Conservation (phyloP, 495 filamentous ascomycete species). For the Trypethelium eluteriae region DNA sequence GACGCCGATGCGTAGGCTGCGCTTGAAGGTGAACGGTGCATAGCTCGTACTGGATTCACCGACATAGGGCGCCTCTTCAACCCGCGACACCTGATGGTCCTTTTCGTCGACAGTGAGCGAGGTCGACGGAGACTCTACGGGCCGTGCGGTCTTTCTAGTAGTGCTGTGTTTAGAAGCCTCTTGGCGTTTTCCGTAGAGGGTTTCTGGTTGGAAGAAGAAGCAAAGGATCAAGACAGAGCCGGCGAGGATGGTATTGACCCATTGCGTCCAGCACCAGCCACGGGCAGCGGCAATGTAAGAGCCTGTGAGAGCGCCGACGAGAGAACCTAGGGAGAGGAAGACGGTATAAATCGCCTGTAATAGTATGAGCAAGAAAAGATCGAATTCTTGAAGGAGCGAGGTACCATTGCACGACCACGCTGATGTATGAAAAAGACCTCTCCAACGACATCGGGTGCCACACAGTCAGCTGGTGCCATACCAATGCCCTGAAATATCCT, state of each 20-base stretch:
- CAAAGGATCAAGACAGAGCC: slow-evolving; percentile 28
- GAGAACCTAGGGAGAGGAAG: slow-evolving; percentile 24
- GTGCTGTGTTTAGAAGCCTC: slow-evolving; percentile 1
- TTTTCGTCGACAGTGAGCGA: slow-evolving; percentile 6
- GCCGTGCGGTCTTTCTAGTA: slow-evolving; percentile 3
- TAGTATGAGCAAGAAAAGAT: slow-evolving; percentile 10
- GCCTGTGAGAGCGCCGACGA: slow-evolving; percentile 24
- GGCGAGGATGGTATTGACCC: slow-evolving; percentile 24
- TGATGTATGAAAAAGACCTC: slow-evolving; percentile 32
- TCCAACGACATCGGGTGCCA: slow-evolving; percentile 29
- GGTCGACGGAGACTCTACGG: background rate
- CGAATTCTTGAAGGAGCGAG: background rate
- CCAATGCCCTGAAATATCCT: slow-evolving; percentile 26
- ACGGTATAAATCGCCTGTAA: slow-evolving; percentile 28
- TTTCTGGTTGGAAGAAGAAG: slow-evolving; percentile 28
- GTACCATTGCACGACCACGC: slow-evolving; percentile 28
- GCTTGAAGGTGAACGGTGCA: slow-evolving; percentile 18
- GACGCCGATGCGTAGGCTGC: slow-evolving; percentile 20
- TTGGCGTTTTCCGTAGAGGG: slow-evolving; percentile 23
- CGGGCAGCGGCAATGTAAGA: slow-evolving; percentile 25
- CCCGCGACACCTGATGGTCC: background rate
- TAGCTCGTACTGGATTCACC: slow-evolving; percentile 10
- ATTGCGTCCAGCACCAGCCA: slow-evolving; percentile 28
- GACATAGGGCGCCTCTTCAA: slow-evolving; percentile 12
- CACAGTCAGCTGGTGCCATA: slow-evolving; percentile 27